Base-by-base conservation (phyloP, 75 land plant genomes). In the Sequoia sempervirens region DNA sequence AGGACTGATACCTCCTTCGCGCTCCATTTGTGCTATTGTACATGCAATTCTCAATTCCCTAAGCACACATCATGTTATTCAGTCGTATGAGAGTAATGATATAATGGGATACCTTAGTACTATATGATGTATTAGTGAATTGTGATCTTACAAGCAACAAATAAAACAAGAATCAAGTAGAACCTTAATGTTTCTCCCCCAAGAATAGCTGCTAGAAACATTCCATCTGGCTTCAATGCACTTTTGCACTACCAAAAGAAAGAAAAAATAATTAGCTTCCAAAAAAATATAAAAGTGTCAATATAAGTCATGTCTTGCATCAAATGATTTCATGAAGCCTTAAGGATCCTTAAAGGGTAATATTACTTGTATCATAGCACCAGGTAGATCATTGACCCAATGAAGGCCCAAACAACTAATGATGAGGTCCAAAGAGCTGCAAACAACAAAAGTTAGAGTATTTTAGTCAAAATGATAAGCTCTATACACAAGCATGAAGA, bases 341-440 rank as follows among this genome's bases (percentile, higher is more conserved):
- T 34, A 52, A 84, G 50, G 30, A 54, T 23, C 54, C 26, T 17
- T 78, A 85, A 85, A 85, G 40, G 28, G 11, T 45, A 78, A 45
- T 45, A 78, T 45, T 84, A 96, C 99, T 90, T 97, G 99, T 75
- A 91, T 91, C 99, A 97, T 92, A 32, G 94, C 93, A 76, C 99
- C 95, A 76, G 98, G 96, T 76, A 97, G 94, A 89, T 97, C 97
- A 88, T 97, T 97, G 74, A 96, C 92, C 99, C 99, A 97, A 83
- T 97, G 99, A 28, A 97, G 93, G 37, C 99, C 96, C 89, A 97
- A 88, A 82, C 94, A 93, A 85, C 97, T 95, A 18, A 97, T 88
- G 30, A 95, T 88, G 82, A 95, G 87, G 84, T 97, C 99, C 82
- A 97, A 32, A 50, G 99, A 97, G 73, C 99, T 96, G 86, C 81